phyloP scores from a whole-genome alignment of 1,139 yeast genomes.

The Lipomyces yarrowii region DNA sequence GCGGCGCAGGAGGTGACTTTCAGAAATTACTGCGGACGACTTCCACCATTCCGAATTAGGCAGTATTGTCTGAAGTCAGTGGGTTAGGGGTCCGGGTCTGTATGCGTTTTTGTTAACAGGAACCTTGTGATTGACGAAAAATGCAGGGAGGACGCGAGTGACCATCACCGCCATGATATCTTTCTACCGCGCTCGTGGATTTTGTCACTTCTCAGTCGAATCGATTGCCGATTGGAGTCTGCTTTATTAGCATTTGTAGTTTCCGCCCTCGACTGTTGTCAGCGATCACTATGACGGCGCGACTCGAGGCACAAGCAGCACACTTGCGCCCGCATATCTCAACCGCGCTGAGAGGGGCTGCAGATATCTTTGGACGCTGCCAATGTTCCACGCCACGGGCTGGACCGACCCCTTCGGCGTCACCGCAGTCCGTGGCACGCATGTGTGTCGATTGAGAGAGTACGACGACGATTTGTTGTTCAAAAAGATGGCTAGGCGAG shows the following conservation, averaged over 20 bases:
- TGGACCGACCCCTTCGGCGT: slow-evolving; percentile 48
- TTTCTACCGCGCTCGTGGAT: not conserved
- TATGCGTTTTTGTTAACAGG: not conserved
- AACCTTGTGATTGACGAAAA: not conserved
- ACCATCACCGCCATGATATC: not conserved
- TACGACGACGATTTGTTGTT: slow-evolving; percentile 37
- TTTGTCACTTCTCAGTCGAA: not conserved
- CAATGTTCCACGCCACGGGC: slow-evolving; percentile 48
- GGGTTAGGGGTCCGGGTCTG: not conserved
- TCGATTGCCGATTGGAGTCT: no score
- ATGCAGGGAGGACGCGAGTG: not conserved
- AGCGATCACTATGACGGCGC: not conserved
- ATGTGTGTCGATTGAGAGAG: slow-evolving; percentile 40
- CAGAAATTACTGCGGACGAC: not conserved
- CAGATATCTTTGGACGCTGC: slow-evolving; percentile 46
- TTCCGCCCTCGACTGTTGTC: not conserved
- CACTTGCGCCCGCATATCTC: slow-evolving; percentile 33
- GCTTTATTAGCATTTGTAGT: no score
- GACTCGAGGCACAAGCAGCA: slow-evolving; percentile 15
- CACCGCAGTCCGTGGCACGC: slow-evolving; percentile 46
- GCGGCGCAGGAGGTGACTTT: not conserved
- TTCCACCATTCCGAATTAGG: not conserved
- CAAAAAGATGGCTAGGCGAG: slow-evolving; percentile 43
- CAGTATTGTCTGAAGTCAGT: not conserved
- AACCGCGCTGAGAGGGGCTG: slow-evolving; percentile 42